These are phyloP conservation scores for Phytophthora pseudosyringae DNA, from an alignment of 352 stramenopile species.

Conservation along the genomic window DNA sequence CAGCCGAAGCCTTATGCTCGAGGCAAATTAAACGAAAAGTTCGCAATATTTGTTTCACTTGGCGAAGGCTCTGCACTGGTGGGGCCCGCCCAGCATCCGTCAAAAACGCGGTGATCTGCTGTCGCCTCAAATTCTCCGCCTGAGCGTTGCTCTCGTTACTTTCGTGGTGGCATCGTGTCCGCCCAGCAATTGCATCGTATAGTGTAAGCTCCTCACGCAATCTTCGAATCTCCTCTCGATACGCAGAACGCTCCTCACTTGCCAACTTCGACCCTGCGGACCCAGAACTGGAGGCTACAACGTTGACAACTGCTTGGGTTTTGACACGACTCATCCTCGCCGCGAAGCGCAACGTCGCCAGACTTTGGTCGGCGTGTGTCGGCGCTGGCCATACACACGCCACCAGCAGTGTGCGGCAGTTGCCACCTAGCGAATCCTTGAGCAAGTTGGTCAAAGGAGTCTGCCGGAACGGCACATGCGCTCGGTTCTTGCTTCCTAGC, in stretches of 20 bases:
- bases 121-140: constrained; percentile 29
- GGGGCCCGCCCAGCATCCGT: constrained; percentile 29
- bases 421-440: constrained; percentile 87
- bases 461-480: constrained; percentile 93
- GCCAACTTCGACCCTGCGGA: constrained; percentile 15
- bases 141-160: constrained; percentile 21
- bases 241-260: constrained; percentile 24
- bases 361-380: constrained; percentile 78
- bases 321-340: constrained; percentile 88
- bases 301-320: constrained; percentile 76
- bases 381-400: constrained; percentile 86
- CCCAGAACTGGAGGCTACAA: constrained; percentile 25
- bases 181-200: constrained; percentile 66
- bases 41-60: constrained; percentile 53
- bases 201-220: constrained; percentile 67
- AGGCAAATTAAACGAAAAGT: constrained; percentile 54
- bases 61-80: constrained; percentile 52
- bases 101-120: constrained; percentile 45
- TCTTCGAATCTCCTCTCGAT: constrained; percentile 59
- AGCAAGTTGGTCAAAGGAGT: constrained; percentile 93
- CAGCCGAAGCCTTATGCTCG: constrained; percentile 26
- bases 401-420: constrained; percentile 84
- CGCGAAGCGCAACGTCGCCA: constrained; percentile 92
- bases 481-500: constrained; percentile 86
- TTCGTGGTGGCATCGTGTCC: constrained; percentile 43